Base-by-base conservation (phyloP, 129 eudicot genomes). In the Dittrichia graveolens region DNA sequence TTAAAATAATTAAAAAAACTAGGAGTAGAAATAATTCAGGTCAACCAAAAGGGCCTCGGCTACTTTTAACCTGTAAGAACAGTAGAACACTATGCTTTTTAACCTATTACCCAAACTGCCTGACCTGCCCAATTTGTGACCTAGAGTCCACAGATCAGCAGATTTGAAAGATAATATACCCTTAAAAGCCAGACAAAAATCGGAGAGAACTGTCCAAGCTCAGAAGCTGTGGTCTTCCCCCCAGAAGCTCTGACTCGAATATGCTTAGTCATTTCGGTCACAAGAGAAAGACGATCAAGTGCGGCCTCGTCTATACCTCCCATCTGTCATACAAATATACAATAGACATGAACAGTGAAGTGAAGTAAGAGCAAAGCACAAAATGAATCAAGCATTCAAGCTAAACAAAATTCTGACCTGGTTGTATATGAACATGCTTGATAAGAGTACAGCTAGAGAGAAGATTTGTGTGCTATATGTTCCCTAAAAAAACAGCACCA, bases 251-350 rank as follows among this genome's bases (percentile, higher is more conserved):
- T 84, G 40, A 95, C 99, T 67, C 99, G 99, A 68, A 95, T 95
- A 78, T 91, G 99, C 65, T 91, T 95, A 8, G 97, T 95, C 99
- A 95, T 91, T 83, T 95, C 97, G 56, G 99, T 95, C 39, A 95
- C 99, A 65, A 95, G 97, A 65, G 99, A 95, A 50, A 95, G 97
- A 31, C 95, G 97, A 80, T 95, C 99, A 44, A 95, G 85, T 48
- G 99, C 96, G 75, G 97, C 96, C 87, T 95, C 99, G 55, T 95
- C 99, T 80, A 95, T 95, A 14, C 97, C 97, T 75, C 99, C 99
- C 94, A 95, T 95, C 99, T 95, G 82, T 46, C 37, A 14, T 34
- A 62, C 45, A 47, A 18, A 80, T n/a, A n/a, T n/a, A n/a, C 39
- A 19, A 67, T 18, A 53, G 12, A 67, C 54, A 76, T 48, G 40